phyloP scores from a whole-genome alignment of 2,329 filamentous ascomycete genomes.

The Didymellaceae sp. region DNA sequence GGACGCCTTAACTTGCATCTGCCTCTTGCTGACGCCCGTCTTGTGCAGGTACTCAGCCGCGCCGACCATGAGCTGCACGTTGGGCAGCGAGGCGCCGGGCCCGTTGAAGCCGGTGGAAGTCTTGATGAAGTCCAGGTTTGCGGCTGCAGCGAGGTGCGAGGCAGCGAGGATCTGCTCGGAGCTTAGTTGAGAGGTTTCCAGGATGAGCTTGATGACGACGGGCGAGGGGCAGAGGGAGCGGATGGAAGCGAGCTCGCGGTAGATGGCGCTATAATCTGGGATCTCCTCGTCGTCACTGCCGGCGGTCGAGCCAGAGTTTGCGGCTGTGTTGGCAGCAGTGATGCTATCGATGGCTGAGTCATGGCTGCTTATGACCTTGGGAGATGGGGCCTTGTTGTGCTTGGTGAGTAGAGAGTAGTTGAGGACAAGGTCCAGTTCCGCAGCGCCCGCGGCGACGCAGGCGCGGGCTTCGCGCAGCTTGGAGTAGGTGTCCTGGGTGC shows the following conservation, averaged over 20 bases:
- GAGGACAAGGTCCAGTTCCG: constrained; percentile 66
- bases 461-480: constrained; percentile 60
- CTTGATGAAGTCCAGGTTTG: constrained; percentile 65
- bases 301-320: constrained; percentile 24
- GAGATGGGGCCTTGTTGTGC: constrained; percentile 28
- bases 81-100: constrained; percentile 58
- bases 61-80: constrained; percentile 62
- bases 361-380: constrained; percentile 16
- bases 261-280: constrained; percentile 57
- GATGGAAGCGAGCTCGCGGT: constrained; percentile 60
- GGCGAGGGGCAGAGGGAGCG: constrained; percentile 55
- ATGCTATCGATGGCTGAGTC: constrained; percentile 44
- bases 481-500: constrained; percentile 58
- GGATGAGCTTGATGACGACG: constrained; percentile 61
- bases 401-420: constrained; percentile 58
- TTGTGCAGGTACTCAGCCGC: constrained; percentile 54
- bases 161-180: constrained; percentile 60
- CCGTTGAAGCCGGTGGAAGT: constrained; percentile 67
- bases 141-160: constrained; percentile 58
- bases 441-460: constrained; percentile 59
- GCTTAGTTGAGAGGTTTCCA: constrained; percentile 63
- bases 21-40: constrained; percentile 33
- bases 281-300: constrained; percentile 30
- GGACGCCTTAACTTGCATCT: constrained; percentile 64
- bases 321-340: constrained; percentile 43